phyloP scores from a whole-genome alignment of 495 filamentous ascomycete species.

The Paragyromitra xinjiangensis region DNA sequence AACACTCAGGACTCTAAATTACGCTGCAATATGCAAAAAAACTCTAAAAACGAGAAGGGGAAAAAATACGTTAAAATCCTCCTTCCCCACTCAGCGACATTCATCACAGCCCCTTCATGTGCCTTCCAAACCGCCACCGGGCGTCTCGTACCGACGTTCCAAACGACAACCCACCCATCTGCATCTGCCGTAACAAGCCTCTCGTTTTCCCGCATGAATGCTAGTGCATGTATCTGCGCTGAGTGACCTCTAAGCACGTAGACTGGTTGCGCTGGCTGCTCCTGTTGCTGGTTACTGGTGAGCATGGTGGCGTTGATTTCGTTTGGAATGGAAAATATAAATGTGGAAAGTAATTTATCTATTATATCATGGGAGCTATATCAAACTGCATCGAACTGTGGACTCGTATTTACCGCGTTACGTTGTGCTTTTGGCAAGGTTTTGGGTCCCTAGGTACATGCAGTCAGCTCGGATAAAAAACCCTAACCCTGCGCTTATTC shows the following conservation, averaged over 20 bases:
- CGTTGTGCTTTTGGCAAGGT: background rate
- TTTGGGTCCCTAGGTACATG: background rate
- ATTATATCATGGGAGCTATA: background rate
- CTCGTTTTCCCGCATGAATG: slow-evolving; percentile 75
- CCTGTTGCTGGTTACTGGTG: slow-evolving; percentile 47
- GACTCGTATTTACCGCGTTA: background rate
- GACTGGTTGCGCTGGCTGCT: slow-evolving; percentile 66
- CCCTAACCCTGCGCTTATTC: slow-evolving; percentile 29
- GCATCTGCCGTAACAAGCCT: slow-evolving; percentile 87
- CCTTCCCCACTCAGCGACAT: slow-evolving; percentile 72
- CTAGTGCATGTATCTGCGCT: slow-evolving; percentile 78
- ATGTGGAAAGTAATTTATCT: slow-evolving; percentile 5
- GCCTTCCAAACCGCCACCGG: slow-evolving; percentile 87
- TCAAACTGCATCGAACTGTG: background rate
- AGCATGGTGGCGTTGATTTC: slow-evolving; percentile 31
- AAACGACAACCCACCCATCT: slow-evolving; percentile 86
- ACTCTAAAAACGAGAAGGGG: background rate
- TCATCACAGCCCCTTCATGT: slow-evolving; percentile 80
- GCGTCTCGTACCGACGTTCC: slow-evolving; percentile 83
- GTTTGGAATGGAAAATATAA: background rate
- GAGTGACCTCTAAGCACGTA: slow-evolving; percentile 90
- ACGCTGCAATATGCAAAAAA: background rate
- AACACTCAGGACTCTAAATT: background rate
- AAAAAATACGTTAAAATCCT: slow-evolving; percentile 77
- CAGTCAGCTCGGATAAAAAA: slow-evolving; percentile 12